These are phyloP conservation scores for Diospyros lotus DNA, from an alignment of 148 eudicot genomes.

Conservation along the genomic window DNA sequence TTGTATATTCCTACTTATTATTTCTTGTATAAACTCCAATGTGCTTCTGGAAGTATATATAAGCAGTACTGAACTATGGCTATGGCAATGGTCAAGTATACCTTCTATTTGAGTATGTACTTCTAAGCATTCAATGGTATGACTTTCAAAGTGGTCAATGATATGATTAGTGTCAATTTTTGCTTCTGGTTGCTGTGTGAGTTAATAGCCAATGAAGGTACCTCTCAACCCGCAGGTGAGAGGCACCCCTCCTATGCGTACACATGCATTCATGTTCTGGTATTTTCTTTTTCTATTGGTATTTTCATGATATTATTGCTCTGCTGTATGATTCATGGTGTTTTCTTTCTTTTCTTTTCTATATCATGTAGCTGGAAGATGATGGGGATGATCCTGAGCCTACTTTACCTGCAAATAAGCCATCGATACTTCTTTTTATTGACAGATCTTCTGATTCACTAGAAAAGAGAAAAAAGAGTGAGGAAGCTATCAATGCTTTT, in stretches of 20 bases:
- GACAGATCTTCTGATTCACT: conserved; percentile 64
- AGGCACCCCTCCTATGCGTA: neutral
- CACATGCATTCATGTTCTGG: neutral
- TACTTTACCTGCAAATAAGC: conserved; percentile 65
- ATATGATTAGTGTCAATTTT: neutral
- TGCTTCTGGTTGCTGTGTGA: neutral
- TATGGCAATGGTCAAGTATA: neutral
- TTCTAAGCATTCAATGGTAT: no score
- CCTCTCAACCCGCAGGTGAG: no score
- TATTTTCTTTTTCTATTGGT: neutral
- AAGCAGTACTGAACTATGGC: neutral
- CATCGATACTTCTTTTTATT: conserved; percentile 69
- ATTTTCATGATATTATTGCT: neutral
- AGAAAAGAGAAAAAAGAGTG: conserved; percentile 45
- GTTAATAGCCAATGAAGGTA: neutral
- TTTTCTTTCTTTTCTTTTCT: neutral
- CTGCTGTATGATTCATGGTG: neutral
- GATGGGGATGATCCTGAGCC: conserved; percentile 39
- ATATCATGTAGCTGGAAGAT: conserved; percentile 53
- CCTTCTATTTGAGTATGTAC: neutral
- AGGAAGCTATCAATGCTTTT: conserved; percentile 53
- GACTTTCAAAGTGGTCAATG: neutral
- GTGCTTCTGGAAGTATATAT: neutral
- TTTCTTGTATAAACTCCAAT: neutral
- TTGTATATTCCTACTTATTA: neutral